phyloP scores from a whole-genome alignment of 2,329 filamentous ascomycete genomes.

The Thielaviopsis populi region DNA sequence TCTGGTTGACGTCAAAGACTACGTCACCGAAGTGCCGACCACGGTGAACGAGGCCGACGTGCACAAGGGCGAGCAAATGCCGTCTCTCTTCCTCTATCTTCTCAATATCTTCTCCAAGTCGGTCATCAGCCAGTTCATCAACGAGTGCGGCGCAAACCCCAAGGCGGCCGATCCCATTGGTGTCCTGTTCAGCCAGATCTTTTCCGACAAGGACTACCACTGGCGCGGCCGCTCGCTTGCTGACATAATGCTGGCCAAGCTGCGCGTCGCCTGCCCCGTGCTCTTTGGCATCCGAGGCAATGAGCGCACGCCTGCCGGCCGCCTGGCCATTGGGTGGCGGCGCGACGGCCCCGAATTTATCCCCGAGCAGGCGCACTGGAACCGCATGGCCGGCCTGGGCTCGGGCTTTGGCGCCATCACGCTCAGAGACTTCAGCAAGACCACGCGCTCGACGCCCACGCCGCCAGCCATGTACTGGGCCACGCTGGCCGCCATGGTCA shows the following conservation, averaged over 20 bases:
- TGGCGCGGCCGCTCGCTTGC: slow-evolving; percentile 55
- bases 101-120: slow-evolving; percentile 63
- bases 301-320: slow-evolving; percentile 56
- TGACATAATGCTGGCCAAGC: slow-evolving; percentile 76
- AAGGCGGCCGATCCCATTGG: slow-evolving; percentile 63
- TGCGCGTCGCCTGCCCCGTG: slow-evolving; percentile 63
- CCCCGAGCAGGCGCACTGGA: slow-evolving; percentile 56
- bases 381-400: slow-evolving; percentile 70
- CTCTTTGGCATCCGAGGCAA: slow-evolving; percentile 70
- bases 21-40: slow-evolving; percentile 33
- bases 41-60: slow-evolving; percentile 33
- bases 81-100: slow-evolving; percentile 56
- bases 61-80: slow-evolving; percentile 40
- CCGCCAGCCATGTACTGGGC: slow-evolving; percentile 74
- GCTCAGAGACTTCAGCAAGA: slow-evolving; percentile 64
- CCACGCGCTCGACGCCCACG: slow-evolving; percentile 55
- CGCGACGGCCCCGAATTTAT: slow-evolving; percentile 45
- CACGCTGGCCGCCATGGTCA: slow-evolving; percentile 59
- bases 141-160: slow-evolving; percentile 48
- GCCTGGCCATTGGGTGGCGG: slow-evolving; percentile 58
- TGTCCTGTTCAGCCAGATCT: slow-evolving; percentile 59
- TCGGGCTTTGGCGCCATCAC: slow-evolving; percentile 73
- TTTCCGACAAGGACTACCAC: slow-evolving; percentile 51
- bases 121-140: slow-evolving; percentile 54
- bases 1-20: slow-evolving; percentile 39